Base-by-base conservation (phyloP, 805 yeast genomes). In the Candida pini region DNA sequence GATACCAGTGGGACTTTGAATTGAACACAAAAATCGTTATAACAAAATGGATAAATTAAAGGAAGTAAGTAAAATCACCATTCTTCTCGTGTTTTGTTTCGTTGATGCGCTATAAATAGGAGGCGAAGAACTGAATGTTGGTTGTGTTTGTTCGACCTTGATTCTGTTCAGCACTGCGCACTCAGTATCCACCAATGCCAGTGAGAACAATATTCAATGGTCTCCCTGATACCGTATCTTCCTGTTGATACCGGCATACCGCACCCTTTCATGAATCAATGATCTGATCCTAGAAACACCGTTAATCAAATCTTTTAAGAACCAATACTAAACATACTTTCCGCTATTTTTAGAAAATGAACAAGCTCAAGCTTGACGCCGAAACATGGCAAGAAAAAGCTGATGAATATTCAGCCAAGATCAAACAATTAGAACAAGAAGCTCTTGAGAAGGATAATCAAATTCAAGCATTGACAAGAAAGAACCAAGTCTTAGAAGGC, bases 341-440 rank as follows among this genome's bases (percentile, higher is more conserved):
- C n/a, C 15, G 7, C 10, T 16, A 14, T 15, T 14, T 31, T 19
- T 45, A 85, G 94, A 88, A 87, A 76, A 71, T 88, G 69, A 81
- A 70, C 73, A 79, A 79, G 66, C 78, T 92, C 64, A 89, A 90
- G 68, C 71, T 85, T 54, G 97, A 92, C 61, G 90, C 96, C 49
- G 98, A 92, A 70, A 71, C 81, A 53, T 94, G 98, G 87, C 96
- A 90, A 71, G 96, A 87, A 63, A 86, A 88, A 71, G 81, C 92
- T 42, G 98, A 92, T 57, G 96, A 85, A 54, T 75, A 84, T 54
- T 66, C 78, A 42, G 78, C 72, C 45, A 80, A 79, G 62, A 78
- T 84, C 68, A 92, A 89, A 73, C 81, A 73, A 58, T 73, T 90
- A 63, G 97, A 90, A 65, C 97, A 90, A 68, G 95, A 87, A 57